Percentiles rank a stretch among this genome's conserved stretches.
These are phyloP conservation scores for Tylopilus subfusipes DNA, from an alignment of 768 basidiomycete species.

Conservation along the genomic window DNA sequence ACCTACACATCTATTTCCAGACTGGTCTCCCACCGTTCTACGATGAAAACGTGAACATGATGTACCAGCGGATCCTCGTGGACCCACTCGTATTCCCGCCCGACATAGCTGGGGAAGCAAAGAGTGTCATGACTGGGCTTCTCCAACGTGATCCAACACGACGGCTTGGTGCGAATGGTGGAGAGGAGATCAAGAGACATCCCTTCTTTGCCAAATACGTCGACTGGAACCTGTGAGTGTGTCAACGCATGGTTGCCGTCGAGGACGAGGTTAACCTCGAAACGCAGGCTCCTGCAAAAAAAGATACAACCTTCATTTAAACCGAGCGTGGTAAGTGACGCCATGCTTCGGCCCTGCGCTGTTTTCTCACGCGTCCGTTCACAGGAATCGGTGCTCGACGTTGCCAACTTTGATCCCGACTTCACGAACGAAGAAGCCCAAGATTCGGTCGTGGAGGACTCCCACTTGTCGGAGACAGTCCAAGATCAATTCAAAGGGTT, in stretches of 20 bases:
- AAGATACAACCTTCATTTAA: constrained; percentile 98
- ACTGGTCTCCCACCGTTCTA: constrained; percentile 98
- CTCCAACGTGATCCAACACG: constrained; percentile 84
- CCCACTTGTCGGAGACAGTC: constrained; percentile 89
- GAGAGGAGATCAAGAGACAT: constrained; percentile 94
- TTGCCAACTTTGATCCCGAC: constrained; percentile 95
- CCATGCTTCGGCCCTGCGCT: neutral
- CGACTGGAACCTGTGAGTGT: constrained; percentile 75
- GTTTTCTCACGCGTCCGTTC: constrained; percentile 6
- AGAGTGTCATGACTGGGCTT: constrained; percentile 83
- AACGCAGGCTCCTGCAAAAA: constrained; percentile 70
- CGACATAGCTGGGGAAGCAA: constrained; percentile 85
- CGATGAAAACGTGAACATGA: constrained; percentile 96
- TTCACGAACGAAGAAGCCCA: constrained; percentile 94
- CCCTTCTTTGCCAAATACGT: constrained; percentile 93
- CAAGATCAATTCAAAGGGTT: constrained; percentile 95
- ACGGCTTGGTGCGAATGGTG: constrained; percentile 89
- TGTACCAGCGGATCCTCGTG: constrained; percentile 93
- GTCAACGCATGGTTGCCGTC: neutral
- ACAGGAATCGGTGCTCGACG: constrained; percentile 88
- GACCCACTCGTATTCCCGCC: constrained; percentile 91
- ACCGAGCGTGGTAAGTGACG: constrained; percentile 77
- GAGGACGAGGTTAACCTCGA: neutral
- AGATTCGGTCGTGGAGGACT: constrained; percentile 95
- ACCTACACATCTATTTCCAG: constrained; percentile 35